Conservation (phyloP, 129 eudicot genomes). For the Scalesia atractyloides region DNA sequence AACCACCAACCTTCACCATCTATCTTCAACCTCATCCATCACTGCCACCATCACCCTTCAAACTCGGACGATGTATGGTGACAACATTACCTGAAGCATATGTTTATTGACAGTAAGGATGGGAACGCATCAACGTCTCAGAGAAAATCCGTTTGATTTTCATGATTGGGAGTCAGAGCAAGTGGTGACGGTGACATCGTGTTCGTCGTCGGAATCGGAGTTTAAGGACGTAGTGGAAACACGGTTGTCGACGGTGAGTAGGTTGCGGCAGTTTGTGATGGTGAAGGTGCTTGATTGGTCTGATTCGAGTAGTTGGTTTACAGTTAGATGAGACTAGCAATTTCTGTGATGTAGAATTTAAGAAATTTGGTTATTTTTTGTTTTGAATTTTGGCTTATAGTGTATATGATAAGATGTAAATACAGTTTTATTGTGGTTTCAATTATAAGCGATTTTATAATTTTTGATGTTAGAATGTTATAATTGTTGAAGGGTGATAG, state of each 20-base stretch:
- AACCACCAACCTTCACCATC: too few species aligned
- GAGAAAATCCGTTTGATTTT: constrained; percentile 69
- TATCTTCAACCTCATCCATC: too few species aligned
- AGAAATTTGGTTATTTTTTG: background rate
- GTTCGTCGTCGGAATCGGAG: constrained; percentile 9
- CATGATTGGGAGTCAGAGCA: constrained; percentile 59
- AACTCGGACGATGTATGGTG: too few species aligned
- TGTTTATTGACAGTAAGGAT: constrained; percentile 40
- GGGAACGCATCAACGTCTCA: constrained; percentile 46
- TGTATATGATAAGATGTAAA: constrained; percentile 18
- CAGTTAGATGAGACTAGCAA: constrained; percentile 38
- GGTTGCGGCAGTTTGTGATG: constrained; percentile 38
- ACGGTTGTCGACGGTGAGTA: constrained; percentile 20
- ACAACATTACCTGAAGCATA: too few species aligned
- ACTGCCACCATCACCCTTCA: too few species aligned
- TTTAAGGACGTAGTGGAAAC: constrained; percentile 9
- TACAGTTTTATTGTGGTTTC: background rate
- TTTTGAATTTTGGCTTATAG: constrained; percentile 3
- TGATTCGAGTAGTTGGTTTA: constrained; percentile 46
- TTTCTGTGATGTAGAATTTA: background rate
- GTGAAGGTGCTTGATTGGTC: constrained; percentile 50
- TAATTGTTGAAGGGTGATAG: too few species aligned
- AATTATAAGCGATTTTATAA: background rate
- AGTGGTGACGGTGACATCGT: constrained; percentile 27
- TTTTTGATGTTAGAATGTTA: background rate